A percentile compares a stretch with the other conserved stretches of the same genome.
phyloP scores from a whole-genome alignment of 106 monocot genomes.

The Allium cepa region DNA sequence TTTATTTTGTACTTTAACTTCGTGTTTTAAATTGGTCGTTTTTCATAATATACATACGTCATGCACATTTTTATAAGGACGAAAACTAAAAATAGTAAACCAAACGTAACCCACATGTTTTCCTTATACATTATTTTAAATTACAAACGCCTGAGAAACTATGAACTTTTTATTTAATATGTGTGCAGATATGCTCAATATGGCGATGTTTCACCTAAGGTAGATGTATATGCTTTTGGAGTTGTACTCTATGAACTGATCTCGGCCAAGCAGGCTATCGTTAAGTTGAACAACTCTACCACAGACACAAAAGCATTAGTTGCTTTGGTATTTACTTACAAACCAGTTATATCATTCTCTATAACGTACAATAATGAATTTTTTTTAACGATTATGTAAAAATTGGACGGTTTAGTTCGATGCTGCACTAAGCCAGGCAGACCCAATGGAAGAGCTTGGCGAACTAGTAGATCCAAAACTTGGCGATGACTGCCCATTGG shows the following conservation, averaged over 20 bases:
- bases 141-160: too few species aligned
- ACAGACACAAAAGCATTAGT: slow-evolving; percentile 56
- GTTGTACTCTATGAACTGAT: slow-evolving; percentile 5
- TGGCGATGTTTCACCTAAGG: slow-evolving; percentile 5
- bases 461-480: slow-evolving; percentile 60
- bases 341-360: not conserved
- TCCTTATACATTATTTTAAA: too few species aligned
- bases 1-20: too few species aligned
- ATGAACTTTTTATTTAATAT: too few species aligned
- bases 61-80: too few species aligned
- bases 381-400: not conserved
- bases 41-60: too few species aligned
- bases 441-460: slow-evolving; percentile 38
- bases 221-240: slow-evolving; percentile 8
- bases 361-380: not conserved
- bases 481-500: slow-evolving; percentile 43
- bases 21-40: too few species aligned
- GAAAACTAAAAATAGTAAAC: too few species aligned
- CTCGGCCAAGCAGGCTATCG: slow-evolving; percentile 1
- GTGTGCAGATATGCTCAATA: slow-evolving; percentile 1
- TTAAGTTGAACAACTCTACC: not conserved
- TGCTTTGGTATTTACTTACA: slow-evolving; percentile 26
- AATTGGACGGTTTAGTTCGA: slow-evolving; percentile 46
- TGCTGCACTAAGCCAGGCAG: slow-evolving; percentile 31
- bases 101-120: too few species aligned